These are phyloP conservation scores for Yamadazyma dendronema DNA, from an alignment of 1,139 yeast species.

Conservation along the genomic window DNA sequence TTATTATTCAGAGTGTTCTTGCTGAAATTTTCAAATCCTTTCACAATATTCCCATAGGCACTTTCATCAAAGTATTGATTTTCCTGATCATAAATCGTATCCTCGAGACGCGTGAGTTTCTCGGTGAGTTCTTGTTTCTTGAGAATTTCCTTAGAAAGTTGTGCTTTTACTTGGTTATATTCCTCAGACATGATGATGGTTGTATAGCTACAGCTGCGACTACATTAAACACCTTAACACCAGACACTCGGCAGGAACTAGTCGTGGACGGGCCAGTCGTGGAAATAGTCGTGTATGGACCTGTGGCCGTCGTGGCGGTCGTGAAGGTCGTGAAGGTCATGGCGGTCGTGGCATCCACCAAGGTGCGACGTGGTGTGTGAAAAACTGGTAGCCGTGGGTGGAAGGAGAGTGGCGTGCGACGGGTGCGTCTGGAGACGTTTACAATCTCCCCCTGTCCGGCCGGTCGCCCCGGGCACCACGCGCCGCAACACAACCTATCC, in stretches of 20 bases:
- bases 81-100: constrained; percentile 78
- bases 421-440: no score
- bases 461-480: constrained; percentile 1
- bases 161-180: constrained; percentile 67
- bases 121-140: constrained; percentile 66
- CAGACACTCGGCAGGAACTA: no score
- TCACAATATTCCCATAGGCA: constrained; percentile 75
- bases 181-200: constrained; percentile 36
- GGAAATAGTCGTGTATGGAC: no score
- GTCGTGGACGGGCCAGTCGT: no score
- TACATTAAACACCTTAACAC: no score
- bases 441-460: not conserved
- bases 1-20: constrained; percentile 42
- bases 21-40: constrained; percentile 83
- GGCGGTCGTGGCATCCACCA: no score
- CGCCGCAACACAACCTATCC: constrained; percentile 1
- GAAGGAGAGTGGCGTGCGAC: no score
- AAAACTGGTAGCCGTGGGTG: no score
- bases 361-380: no score
- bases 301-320: no score
- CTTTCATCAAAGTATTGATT: constrained; percentile 71
- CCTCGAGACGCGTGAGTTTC: constrained; percentile 65
- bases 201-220: no score
- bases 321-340: no score
- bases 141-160: constrained; percentile 62